These are phyloP conservation scores for Irpex sp. DNA, from an alignment of 1,284 basidiomycete genomes.

Conservation along the genomic window DNA sequence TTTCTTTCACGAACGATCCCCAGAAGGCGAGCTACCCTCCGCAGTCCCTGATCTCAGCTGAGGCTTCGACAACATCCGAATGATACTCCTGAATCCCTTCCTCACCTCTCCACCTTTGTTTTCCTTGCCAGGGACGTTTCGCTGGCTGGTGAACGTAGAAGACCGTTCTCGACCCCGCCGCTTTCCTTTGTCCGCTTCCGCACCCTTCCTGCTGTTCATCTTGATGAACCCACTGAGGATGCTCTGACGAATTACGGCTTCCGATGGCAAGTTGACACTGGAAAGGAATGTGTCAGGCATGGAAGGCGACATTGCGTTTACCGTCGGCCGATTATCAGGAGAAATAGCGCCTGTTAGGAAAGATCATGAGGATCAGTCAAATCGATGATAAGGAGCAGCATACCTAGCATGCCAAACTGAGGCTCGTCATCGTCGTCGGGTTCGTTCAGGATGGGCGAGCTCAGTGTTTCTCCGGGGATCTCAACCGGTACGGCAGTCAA, in stretches of 20 bases:
- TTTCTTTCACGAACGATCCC: too few relatives aligned
- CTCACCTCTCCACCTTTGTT: conserved; percentile 6
- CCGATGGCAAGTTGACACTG: conserved; percentile 23
- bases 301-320: conserved; percentile 13
- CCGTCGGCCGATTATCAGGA: background rate
- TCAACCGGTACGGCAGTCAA: conserved; percentile 58
- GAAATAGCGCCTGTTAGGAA: background rate
- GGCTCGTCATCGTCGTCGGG: conserved; percentile 1
- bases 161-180: conserved; percentile 4
- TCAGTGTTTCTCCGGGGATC: conserved; percentile 33
- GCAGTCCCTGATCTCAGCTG: conserved; percentile 7
- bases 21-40: background rate
- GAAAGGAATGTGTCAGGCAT: conserved; percentile 29
- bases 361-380: background rate
- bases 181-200: background rate
- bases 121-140: background rate
- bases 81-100: conserved; percentile 12
- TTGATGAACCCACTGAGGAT: background rate
- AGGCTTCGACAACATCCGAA: conserved; percentile 16
- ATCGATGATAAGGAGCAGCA: background rate
- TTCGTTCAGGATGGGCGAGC: conserved; percentile 11
- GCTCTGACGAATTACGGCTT: conserved; percentile 19
- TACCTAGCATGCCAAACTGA: conserved; percentile 5
- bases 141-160: conserved; percentile 7
- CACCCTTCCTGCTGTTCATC: background rate